Base-by-base conservation (phyloP, 352 stramenopile genomes). In the Thraustotheca clavata region DNA sequence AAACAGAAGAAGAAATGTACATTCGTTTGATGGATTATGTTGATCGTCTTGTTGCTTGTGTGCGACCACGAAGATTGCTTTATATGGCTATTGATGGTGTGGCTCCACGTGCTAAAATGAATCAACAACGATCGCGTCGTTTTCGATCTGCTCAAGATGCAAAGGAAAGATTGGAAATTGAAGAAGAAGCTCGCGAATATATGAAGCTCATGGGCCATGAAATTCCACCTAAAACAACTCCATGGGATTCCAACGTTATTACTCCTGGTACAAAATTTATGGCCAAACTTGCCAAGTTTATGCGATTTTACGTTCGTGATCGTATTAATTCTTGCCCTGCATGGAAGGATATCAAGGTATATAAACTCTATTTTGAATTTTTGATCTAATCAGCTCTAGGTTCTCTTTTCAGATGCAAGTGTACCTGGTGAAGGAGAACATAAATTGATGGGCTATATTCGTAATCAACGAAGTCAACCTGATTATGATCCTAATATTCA, bases 241-340 rank as follows among this genome's bases (percentile, higher is more conserved):
- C 83, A 2, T 99, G 95, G 93, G 97, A 99, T 82, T 98, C 92
- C 57, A 99, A 99, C 80, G 94, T 99, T 34, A 99, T 99, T 75
- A 99, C 97, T 7, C 97, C 97, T 0, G 97, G 97, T 9, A 99
- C 96, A 22, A 91, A 95, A 66, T 99, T 99, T 73, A 98, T 99
- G 95, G 76, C 95, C 50, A 91, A 95, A 67, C 67, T 98, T 26
- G 81, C 89, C 48, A 95, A 96, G 63, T 80, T 94, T 70, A 65
- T 96, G 71, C 79, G 88, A 36, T 94, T 92, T 46, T 98, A 97
- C 71, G 85, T 98, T 55, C 84, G 91, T n/a, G 92, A 97, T 67
- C 77, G 89, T 29, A 86, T 97, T n/a, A 97, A 97, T 69, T 90
- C 89, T 65, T 88, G 96, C 67, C 81, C 88, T 6, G 79, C 75